Base-by-base conservation (phyloP, 2,329 filamentous ascomycete genomes). In the Thyridium curvatum region DNA sequence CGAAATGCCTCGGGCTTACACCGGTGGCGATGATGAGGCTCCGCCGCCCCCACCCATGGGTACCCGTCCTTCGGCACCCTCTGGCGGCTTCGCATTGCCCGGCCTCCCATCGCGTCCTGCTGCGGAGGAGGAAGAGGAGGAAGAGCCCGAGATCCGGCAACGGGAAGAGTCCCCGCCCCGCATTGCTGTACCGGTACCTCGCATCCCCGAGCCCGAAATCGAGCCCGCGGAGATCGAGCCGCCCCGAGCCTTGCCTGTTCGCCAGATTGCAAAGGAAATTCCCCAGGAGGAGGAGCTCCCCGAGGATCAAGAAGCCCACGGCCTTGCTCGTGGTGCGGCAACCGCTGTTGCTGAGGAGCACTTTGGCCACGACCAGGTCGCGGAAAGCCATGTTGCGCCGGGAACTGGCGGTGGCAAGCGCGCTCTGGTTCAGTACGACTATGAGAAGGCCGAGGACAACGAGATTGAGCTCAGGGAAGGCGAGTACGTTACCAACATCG, bases 361-460 rank as follows among this genome's bases (percentile, higher is more conserved):
- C 13, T 64, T 69, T 46, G 66, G 58, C 18, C 53, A 61, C 15
- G 62, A 62, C 28, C 54, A 54, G 26, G 59, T 57, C 12, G 52
- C 60, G 9, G 52, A 60, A n/a, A 49, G 54, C 12, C 53, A 59
- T 12, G 54, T 58, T 18, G 42, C 38, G 16, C 17, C 29, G 8
- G 51, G 50, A n/a, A 48, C 64, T 18, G 53, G 55, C 12, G 74
- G 74, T 29, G 84, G 84, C 38, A 77, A 82, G 56, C 79, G 80
- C 35, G 93, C 93, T 2, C 54, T 94, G 41, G 78, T 93, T 29
- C 82, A 93, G 54, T 98, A 93, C 59, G 93, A 98, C 58, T 98
- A 98, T 56, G 91, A 96, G 54, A 96, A 94, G 66, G 89, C 89
- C 1, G 93, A 98, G 61, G 90, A 95, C 49, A 98, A 98, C 54